Base-by-base conservation (phyloP, 2,329 filamentous ascomycete species). In the Ophiostoma triangulosporum region DNA sequence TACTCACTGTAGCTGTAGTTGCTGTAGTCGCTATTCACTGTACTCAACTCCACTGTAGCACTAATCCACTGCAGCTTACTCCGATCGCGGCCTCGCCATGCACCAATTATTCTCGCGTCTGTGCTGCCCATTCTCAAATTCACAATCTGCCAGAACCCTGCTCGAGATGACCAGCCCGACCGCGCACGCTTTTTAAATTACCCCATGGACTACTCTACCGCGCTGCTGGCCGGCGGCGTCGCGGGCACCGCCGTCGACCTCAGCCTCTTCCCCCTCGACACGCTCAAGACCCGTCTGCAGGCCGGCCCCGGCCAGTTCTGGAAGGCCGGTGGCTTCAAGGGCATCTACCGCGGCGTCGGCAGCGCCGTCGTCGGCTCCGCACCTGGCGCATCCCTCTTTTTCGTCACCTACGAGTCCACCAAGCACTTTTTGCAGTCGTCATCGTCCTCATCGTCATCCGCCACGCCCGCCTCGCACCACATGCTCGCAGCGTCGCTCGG, bases 201-300 rank as follows among this genome's bases (percentile, higher is more conserved):
- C 22, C 27, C 22, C 70, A 59, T 71, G 35, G 65, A 73, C 62
- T 83, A 81, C 72, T 73, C 74, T 52, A 74, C 77, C 26, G 78
- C 80, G 63, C 79, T 84, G 62, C 67, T 83, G 75, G 88, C 93
- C 61, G 93, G 93, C 68, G 93, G 83, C 64, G 73, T 96, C 60
- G 93, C 93, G 60, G 93, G 93, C 65, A 93, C 93, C 48, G 95
- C 90, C 14, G 93, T 97, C 69, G 93, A 98, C 78, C 83, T 95
- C 64, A 89, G 89, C 54, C 87, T 98, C 65, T 98, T 87, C 74
- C 93, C 93, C 0, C 88, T 98, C 75, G 94, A 98, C 77, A 98
- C 93, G 0, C 83, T 98, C 65, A 98, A 98, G 73, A 98, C 94
- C 43, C 89, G 93, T 15, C 87, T 98, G 6, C 93, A 98, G 72